Evolutionary conservation across 2,329 filamentous ascomycete genomes (phyloP).

Genomic region (Curvularia verruculosa): DNA sequence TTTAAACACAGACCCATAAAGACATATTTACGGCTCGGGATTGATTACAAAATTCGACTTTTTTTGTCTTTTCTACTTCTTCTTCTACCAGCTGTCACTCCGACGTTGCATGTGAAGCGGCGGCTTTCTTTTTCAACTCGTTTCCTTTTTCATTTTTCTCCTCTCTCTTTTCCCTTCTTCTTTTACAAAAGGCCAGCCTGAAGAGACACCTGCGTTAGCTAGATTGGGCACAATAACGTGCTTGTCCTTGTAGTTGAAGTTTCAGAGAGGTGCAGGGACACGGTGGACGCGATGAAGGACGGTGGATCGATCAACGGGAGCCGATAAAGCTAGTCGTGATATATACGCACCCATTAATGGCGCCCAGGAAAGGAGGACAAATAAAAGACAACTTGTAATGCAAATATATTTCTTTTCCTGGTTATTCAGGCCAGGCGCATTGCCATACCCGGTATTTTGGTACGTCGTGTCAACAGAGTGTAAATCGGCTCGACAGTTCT

Average conservation of each 20-base stretch:
- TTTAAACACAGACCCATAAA: not conserved
- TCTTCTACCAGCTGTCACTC: not conserved
- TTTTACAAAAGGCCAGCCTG: not conserved
- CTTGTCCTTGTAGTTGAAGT: not conserved
- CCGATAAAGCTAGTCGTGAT: not conserved
- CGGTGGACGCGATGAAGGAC: not conserved
- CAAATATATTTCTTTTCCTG: not conserved
- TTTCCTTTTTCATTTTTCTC: not conserved
- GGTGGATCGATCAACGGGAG: not conserved
- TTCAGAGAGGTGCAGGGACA: not conserved
- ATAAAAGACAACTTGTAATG: conserved; percentile 3
- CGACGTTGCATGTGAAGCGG: not conserved
- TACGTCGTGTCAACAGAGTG: too few species aligned
- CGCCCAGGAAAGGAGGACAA: not conserved
- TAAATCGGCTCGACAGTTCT: too few species aligned
- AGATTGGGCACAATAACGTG: not conserved
- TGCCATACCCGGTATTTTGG: not conserved
- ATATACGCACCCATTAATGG: not conserved
- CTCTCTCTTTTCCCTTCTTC: not conserved
- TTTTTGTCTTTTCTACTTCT: not conserved
- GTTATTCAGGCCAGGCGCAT: not conserved
- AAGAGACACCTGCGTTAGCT: not conserved
- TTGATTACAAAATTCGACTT: not conserved
- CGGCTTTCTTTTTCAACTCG: not conserved
- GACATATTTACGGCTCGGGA: not conserved